Conservation (phyloP, 306 rosid species). For the Bauhinia variegata region DNA sequence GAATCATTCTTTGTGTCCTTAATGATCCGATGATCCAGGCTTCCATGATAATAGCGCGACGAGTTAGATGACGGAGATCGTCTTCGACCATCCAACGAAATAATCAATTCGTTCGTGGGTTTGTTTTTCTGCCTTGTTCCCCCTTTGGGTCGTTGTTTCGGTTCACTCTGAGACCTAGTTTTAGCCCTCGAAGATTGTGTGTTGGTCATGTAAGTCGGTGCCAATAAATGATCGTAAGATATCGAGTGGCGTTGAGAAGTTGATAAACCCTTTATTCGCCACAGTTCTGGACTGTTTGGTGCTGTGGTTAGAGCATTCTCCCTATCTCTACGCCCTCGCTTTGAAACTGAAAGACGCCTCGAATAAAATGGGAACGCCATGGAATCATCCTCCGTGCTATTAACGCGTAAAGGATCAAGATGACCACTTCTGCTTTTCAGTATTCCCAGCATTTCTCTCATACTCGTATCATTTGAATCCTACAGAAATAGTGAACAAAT, state of each 20-base stretch:
- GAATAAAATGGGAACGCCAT: constrained; percentile 40
- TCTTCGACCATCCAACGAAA: constrained; percentile 45
- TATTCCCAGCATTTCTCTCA: constrained; percentile 43
- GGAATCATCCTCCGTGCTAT: constrained; percentile 42
- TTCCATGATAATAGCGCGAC: constrained; percentile 40
- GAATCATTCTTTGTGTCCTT: constrained; percentile 44
- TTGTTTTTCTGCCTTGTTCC: constrained; percentile 45
- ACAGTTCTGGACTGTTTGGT: constrained; percentile 49
- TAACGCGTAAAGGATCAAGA: constrained; percentile 44
- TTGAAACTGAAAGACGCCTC: constrained; percentile 44
- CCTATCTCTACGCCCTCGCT: constrained; percentile 34
- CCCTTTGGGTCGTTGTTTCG: constrained; percentile 68
- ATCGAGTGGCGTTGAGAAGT: constrained; percentile 37
- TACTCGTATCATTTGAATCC: constrained; percentile 47
- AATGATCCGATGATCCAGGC: constrained; percentile 52
- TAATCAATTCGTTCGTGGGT: constrained; percentile 27
- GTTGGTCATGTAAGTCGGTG: constrained; percentile 73
- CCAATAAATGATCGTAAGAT: constrained; percentile 37
- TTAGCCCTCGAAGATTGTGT: constrained; percentile 81
- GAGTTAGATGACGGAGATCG: constrained; percentile 40
- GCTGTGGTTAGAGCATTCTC: constrained; percentile 33
- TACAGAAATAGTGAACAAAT: constrained; percentile 33
- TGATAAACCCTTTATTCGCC: constrained; percentile 32
- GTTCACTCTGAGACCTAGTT: constrained; percentile 81
- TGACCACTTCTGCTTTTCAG: constrained; percentile 58